Conservation (phyloP, 371 early-diverging fungal genomes). For the Nematocida ironsii region DNA sequence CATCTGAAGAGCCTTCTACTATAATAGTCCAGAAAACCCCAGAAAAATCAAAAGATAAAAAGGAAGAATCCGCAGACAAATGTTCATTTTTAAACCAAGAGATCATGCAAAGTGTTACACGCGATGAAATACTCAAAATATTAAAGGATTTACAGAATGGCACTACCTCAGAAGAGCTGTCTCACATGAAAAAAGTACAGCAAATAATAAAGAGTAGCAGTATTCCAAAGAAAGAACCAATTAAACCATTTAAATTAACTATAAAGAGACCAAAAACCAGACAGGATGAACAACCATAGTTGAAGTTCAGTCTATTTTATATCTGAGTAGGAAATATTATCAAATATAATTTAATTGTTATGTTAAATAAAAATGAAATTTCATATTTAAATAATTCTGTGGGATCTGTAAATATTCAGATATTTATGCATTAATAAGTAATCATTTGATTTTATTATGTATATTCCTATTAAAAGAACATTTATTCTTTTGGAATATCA, state of each 20-base stretch:
- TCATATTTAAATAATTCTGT: too few species aligned
- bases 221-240: background rate
- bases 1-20: background rate
- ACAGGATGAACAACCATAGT: background rate
- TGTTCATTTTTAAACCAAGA: background rate
- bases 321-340: background rate
- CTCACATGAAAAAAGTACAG: background rate
- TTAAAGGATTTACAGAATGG: background rate
- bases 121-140: background rate
- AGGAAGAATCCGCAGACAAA: background rate
- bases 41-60: background rate
- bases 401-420: too few species aligned
- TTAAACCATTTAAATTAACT: slow-evolving; percentile 13
- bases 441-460: too few species aligned
- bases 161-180: background rate
- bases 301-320: background rate
- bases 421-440: too few species aligned
- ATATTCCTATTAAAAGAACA: too few species aligned
- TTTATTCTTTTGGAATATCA: slow-evolving; percentile 43
- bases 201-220: background rate
- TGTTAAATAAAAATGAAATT: too few species aligned
- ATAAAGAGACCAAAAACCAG: background rate
- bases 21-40: background rate
- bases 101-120: background rate
- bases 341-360: background rate